Conservation (phyloP, 345 rosid genomes). For the Melastoma malabathricum region DNA sequence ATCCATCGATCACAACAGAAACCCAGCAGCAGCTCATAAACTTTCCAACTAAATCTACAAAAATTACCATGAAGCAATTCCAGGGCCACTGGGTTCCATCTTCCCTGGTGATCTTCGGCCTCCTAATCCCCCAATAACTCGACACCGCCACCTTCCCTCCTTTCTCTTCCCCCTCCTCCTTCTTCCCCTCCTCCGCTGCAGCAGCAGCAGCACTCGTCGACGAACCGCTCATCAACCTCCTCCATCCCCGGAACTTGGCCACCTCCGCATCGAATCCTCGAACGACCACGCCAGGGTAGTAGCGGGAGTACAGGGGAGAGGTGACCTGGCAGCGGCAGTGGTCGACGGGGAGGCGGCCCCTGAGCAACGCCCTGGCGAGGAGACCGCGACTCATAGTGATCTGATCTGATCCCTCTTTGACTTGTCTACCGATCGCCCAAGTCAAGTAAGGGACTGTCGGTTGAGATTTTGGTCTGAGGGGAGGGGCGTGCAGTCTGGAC, state of each 20-base stretch:
- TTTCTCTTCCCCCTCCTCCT: conserved; percentile 13
- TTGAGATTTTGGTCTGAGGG: too few species aligned
- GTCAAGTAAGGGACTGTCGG: too few species aligned
- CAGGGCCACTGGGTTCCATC: conserved; percentile 77
- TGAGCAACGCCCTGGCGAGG: conserved; percentile 4
- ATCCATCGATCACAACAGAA: too few species aligned
- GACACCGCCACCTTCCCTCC: conserved; percentile 17
- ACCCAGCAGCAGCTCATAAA: too few species aligned
- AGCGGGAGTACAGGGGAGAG: background rate
- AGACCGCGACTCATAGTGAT: conserved; percentile 4
- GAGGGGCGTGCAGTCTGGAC: too few species aligned
- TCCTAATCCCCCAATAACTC: conserved; percentile 70
- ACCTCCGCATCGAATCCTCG: conserved; percentile 1
- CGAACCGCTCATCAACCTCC: conserved; percentile 10
- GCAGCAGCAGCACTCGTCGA: conserved; percentile 1
- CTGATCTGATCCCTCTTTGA: background rate
- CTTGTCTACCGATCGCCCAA: too few species aligned
- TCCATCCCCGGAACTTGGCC: background rate
- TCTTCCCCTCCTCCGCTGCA: background rate
- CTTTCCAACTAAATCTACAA: too few species aligned
- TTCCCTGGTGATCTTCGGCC: conserved; percentile 34
- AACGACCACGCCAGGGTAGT: background rate
- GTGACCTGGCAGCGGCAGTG: background rate
- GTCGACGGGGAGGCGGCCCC: conserved; percentile 1
- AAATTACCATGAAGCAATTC: conserved; percentile 59